Base-by-base conservation (phyloP, 345 rosid genomes). In the Cochlearia excelsa region DNA sequence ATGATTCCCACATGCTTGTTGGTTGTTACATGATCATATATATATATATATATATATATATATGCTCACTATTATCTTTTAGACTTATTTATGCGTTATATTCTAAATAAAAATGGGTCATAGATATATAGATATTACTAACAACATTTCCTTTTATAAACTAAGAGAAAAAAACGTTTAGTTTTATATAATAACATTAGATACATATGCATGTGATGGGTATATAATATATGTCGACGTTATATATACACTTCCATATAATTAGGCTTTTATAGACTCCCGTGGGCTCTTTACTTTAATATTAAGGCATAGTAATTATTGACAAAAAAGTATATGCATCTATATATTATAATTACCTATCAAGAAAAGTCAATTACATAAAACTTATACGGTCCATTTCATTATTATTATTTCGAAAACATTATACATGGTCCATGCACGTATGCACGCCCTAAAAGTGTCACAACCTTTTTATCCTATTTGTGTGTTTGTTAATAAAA, bases 341-440 rank as follows among this genome's bases (percentile, higher is more conserved):
- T 55, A 49, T 55, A 31, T 46, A 40, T 46, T 39, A 2, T 38
- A 44, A 28, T 30, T 11, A 51, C 35, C 30, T 51, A 31, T 51
- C 40, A 46, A 57, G 6, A 51, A 57, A 70, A 46, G 62, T 71
- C 75, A 65, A 59, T 51, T 58, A 6, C 61, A 53, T 59, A 66
- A 71, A 71, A 59, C 29, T 31, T 52, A 71, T 11, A 50, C 51
- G 30, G 70, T 71, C 61, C 57, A 58, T 65, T 65, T 59, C 61
- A 42, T 64, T 46, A 64, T 64, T 46, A 64, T 64, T 9, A 52
- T 51, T 16, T 52, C 33, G 33, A 58, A 37, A 52, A 65, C 66
- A 46, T 16, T 44, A 51, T 59, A 70, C 59, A 71, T 71, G 75
- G 75, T 71, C 75, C 75, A 65, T 71, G 75, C 75, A 71, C 70